Base-by-base conservation (phyloP, 768 basidiomycete species). In the Russula griseocarnosa region DNA sequence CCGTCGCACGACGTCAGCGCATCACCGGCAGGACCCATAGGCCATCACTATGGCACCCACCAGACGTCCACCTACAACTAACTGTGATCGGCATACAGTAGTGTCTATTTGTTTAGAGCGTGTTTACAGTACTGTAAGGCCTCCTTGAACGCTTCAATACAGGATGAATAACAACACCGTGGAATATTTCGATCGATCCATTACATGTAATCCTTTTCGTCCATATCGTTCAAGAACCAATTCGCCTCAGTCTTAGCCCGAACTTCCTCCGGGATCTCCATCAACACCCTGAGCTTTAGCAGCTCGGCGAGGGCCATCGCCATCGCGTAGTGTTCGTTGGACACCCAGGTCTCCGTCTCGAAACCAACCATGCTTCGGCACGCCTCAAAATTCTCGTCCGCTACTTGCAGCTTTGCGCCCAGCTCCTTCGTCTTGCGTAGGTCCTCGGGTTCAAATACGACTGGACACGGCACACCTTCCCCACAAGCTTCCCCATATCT, bases 161-260 rank as follows among this genome's bases (percentile, higher is more conserved):
- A n/a, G n/a, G n/a, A n/a, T n/a, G 5, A 30, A 36, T 36, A 36
- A 36, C 5, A 4, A 11, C 13, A 14, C 9, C 11, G 36, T 13
- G 11, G 11, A 13, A 36, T 36, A 13, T 36, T 2, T 36, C 36
- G 11, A 11, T 44, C 20, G 6, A 44, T n/a, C n/a, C 20, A 44
- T 9, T 74, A 81, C 73, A 73, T 77, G 66, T 81, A 81, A n/a
- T 75, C 58, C 71, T 75, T 69, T 72, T 83, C 80, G 68, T 80
- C 75, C 77, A 81, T 81, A 62, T 82, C 80, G 70, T 81, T 77
- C 61, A 70, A 80, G 67, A 70, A 71, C 81, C 80, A 83, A 68
- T 83, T 67, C 55, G 68, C 36, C 36, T 11, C 36, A 13, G 13
- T 5, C 11, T 13, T 11, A 11, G 36, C 36, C 10, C 36, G 36